Conservation (phyloP, 2,329 filamentous ascomycete species). For the Xenoacremonium recifei region DNA sequence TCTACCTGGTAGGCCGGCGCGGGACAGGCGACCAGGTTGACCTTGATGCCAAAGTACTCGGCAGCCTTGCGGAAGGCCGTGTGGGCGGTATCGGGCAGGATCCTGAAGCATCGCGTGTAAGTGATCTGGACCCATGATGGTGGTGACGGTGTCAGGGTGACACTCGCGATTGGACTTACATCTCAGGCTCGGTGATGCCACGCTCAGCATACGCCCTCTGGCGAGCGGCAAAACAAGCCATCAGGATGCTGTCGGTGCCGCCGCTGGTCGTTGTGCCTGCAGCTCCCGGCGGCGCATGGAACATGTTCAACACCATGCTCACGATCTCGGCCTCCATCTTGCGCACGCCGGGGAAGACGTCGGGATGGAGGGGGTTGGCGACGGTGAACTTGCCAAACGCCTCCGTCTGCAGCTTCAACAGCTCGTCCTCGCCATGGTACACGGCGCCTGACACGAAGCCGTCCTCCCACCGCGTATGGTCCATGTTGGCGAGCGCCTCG, state of each 20-base stretch:
- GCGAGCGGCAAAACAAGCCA: conserved; percentile 87
- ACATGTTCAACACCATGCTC: conserved; percentile 87
- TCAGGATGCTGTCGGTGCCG: conserved; percentile 93
- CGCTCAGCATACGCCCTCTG: conserved; percentile 86
- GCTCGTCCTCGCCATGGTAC: conserved; percentile 84
- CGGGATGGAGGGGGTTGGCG: conserved; percentile 93
- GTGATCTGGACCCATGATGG: conserved; percentile 1
- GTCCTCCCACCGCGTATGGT: conserved; percentile 96
- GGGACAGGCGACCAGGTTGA: conserved; percentile 85
- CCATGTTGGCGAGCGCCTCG: conserved; percentile 74
- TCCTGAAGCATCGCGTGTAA: conserved; percentile 57
- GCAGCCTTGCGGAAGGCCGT: conserved; percentile 95
- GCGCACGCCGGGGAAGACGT: conserved; percentile 94
- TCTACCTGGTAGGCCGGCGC: conserved; percentile 84
- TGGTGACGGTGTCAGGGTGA: too few species aligned
- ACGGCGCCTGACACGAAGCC: conserved; percentile 92
- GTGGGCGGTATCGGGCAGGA: conserved; percentile 90
- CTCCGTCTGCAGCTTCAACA: conserved; percentile 84
- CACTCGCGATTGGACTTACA: conserved; percentile 56
- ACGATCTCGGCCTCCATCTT: conserved; percentile 99
- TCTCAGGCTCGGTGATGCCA: conserved; percentile 88
- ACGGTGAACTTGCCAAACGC: conserved; percentile 95
- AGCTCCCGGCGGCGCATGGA: conserved; percentile 82
- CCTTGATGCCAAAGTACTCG: conserved; percentile 94
- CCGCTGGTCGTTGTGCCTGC: conserved; percentile 90